Evolutionary conservation across 768 basidiomycete species (phyloP).

Genomic region (Russula compacta): DNA sequence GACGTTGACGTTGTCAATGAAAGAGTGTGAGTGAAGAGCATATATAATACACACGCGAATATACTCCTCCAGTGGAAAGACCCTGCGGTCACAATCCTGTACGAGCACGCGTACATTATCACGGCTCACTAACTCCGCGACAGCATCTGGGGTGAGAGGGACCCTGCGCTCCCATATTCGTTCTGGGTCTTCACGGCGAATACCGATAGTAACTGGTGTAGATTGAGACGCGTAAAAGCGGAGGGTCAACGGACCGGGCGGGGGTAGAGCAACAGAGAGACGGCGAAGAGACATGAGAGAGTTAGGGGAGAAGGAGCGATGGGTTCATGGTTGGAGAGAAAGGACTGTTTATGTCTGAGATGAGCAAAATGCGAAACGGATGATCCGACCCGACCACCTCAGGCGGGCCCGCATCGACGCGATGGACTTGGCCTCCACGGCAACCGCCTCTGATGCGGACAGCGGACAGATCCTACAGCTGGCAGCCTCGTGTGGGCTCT

Average conservation of each 20-base stretch:
- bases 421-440: not conserved
- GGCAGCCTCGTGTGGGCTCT: too few relatives aligned
- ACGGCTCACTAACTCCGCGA: slow-evolving; percentile 47
- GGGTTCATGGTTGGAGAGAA: not conserved
- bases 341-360: not conserved
- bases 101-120: slow-evolving; percentile 60
- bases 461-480: too few relatives aligned
- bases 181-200: slow-evolving; percentile 67
- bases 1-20: not conserved
- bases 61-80: slow-evolving; percentile 60
- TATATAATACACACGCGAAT: slow-evolving; percentile 40
- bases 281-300: slow-evolving; percentile 14
- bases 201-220: slow-evolving; percentile 36
- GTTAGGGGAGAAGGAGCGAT: not conserved
- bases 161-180: slow-evolving; percentile 84
- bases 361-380: too few relatives aligned
- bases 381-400: not conserved
- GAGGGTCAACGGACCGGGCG: not conserved
- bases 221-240: slow-evolving; percentile 1
- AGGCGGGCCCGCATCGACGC: not conserved
- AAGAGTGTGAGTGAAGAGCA: not conserved
- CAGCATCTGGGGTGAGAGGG: slow-evolving; percentile 71
- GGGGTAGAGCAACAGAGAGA: slow-evolving; percentile 1
- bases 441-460: too few relatives aligned
- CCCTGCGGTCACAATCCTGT: slow-evolving; percentile 66